Conservation (phyloP, 2,329 filamentous ascomycete genomes). For the Aspergillus sp. region DNA sequence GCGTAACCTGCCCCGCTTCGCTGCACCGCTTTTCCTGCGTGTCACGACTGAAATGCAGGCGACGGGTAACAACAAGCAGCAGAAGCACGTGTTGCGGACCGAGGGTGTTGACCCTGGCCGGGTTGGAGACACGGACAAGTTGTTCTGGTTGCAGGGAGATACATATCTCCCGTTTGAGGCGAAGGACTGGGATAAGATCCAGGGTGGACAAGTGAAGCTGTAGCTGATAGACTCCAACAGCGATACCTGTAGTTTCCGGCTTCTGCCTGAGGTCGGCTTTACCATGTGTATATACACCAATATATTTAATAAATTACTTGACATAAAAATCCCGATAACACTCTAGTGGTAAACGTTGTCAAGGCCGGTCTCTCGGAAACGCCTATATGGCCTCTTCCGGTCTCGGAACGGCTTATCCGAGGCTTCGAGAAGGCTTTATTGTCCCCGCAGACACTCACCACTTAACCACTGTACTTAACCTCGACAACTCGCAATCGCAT, state of each 20-base stretch:
- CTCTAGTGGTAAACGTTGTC: too few relatives aligned
- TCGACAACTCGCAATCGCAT: not conserved
- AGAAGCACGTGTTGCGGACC: constrained; percentile 71
- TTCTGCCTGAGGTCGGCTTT: not conserved
- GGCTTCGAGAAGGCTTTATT: not conserved
- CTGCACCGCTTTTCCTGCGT: constrained; percentile 75
- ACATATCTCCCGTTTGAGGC: constrained; percentile 67
- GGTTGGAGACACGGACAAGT: constrained; percentile 41
- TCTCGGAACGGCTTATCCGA: constrained; percentile 8
- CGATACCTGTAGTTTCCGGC: too few relatives aligned
- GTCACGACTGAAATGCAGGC: constrained; percentile 62
- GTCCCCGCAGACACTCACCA: not conserved
- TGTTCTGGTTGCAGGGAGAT: constrained; percentile 67
- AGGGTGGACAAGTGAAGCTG: constrained; percentile 68
- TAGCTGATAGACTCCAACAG: constrained; percentile 37
- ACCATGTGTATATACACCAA: not conserved
- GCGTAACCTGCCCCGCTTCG: constrained; percentile 67
- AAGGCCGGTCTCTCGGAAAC: constrained; percentile 1
- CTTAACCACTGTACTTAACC: not conserved
- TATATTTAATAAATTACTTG: not conserved
- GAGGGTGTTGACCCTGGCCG: constrained; percentile 69
- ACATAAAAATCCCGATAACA: too few relatives aligned
- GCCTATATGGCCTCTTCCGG: constrained; percentile 8
- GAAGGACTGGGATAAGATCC: constrained; percentile 68
- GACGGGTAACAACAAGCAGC: constrained; percentile 87